A percentile compares a stretch with the other conserved stretches of the same genome.
Conservation (phyloP, 2,329 filamentous ascomycete species). For the Fusarium chaquense region DNA sequence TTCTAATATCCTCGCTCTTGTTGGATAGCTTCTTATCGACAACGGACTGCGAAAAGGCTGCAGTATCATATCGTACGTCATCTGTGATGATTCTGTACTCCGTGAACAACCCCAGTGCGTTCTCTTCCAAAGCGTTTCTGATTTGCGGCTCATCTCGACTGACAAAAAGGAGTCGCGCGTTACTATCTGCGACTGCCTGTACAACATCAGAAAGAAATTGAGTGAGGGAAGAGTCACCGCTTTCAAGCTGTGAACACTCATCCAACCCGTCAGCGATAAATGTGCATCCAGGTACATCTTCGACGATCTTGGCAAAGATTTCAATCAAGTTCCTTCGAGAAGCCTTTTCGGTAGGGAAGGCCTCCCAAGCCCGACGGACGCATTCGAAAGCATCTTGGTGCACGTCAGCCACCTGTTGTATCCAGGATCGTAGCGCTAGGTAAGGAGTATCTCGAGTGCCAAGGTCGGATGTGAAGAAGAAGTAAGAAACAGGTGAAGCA, state of each 20-base stretch:
- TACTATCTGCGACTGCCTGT: neutral
- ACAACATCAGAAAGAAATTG: slow-evolving; percentile 38
- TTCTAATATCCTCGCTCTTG: slow-evolving; percentile 35
- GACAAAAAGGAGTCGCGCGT: slow-evolving; percentile 40
- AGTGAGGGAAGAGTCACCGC: neutral
- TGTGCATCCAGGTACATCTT: slow-evolving; percentile 25
- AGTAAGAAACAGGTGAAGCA: slow-evolving; percentile 38
- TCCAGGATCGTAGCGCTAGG: slow-evolving; percentile 49
- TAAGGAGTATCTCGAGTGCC: slow-evolving; percentile 46
- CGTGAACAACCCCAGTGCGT: fast-evolving
- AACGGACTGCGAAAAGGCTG: slow-evolving; percentile 41
- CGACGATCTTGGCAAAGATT: slow-evolving; percentile 35
- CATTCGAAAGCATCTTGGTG: neutral
- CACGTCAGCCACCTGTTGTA: fast-evolving
- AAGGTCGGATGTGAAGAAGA: slow-evolving; percentile 51
- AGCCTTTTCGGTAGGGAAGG: slow-evolving; percentile 37
- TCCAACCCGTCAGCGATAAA: slow-evolving; percentile 53
- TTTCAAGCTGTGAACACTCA: slow-evolving; percentile 44
- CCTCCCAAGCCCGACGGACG: slow-evolving; percentile 1
- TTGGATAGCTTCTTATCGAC: slow-evolving; percentile 48
- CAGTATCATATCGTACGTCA: slow-evolving; percentile 44
- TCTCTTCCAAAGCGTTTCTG: slow-evolving; percentile 15
- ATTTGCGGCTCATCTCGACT: slow-evolving; percentile 48
- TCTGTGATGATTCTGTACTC: slow-evolving; percentile 19
- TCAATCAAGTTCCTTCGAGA: slow-evolving; percentile 30